These are phyloP conservation scores for Lithospermum erythrorhizon DNA, from an alignment of 257 asterid species.

Conservation along the genomic window DNA sequence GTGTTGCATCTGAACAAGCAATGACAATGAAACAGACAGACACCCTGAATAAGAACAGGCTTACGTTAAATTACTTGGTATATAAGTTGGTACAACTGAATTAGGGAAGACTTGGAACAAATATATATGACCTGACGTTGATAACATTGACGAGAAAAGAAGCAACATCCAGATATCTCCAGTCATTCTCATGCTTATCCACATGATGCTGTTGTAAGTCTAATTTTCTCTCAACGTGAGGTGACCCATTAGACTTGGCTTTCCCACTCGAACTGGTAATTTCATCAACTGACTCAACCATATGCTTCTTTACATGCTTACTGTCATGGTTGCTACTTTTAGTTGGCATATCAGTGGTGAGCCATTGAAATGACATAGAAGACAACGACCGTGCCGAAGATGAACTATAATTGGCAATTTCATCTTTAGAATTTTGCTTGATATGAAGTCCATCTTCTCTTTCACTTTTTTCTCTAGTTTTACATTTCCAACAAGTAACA, in stretches of 20 bases:
- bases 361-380: slow-evolving; percentile 75
- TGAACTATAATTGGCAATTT: slow-evolving; percentile 20
- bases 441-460: slow-evolving; percentile 19
- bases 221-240: slow-evolving; percentile 21
- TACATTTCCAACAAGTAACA: slow-evolving; percentile 84
- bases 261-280: slow-evolving; percentile 9
- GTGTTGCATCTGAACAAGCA: slow-evolving; percentile 94
- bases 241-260: slow-evolving; percentile 19
- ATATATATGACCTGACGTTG: slow-evolving; percentile 51
- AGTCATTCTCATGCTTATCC: slow-evolving; percentile 68
- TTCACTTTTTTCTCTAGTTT: slow-evolving; percentile 20
- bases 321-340: slow-evolving; percentile 33
- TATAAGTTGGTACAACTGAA: slow-evolving; percentile 9
- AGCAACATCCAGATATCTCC: slow-evolving; percentile 91
- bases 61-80: slow-evolving; percentile 5
- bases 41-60: slow-evolving; percentile 43
- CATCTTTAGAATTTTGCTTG: slow-evolving; percentile 20
- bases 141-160: slow-evolving; percentile 75
- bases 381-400: slow-evolving; percentile 20
- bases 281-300: slow-evolving; percentile 23
- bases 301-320: slow-evolving; percentile 28
- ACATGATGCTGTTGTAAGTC: slow-evolving; percentile 28
- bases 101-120: slow-evolving; percentile 2
- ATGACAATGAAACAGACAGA: slow-evolving; percentile 66
- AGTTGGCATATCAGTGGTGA: slow-evolving; percentile 80